Base-by-base conservation (phyloP, 177 flowering plant genomes). In the Telopea speciosissima region DNA sequence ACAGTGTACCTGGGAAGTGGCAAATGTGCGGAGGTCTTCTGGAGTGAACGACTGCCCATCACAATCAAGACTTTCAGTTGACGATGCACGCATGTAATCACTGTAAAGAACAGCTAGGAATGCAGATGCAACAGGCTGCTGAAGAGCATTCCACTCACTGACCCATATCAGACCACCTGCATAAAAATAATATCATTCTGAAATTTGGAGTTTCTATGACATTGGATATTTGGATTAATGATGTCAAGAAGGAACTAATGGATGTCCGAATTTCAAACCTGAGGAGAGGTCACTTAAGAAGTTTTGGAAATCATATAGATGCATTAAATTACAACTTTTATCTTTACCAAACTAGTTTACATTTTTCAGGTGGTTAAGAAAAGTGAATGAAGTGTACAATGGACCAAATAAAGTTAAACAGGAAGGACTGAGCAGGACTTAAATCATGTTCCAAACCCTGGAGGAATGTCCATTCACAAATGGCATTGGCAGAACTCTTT, bases 111-210 rank as follows among this genome's bases (percentile, higher is more conserved):
- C 73, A 49, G 97, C 96, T 56, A 94, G 79, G 80, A 94, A 92
- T 60, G 97, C 97, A 68, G 97, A 80, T 66, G 96, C 93, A 58
- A 90, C 88, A 22, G 97, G 89, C 72, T 92, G 97, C 81, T 87
- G 93, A 74, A 92, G 77, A 24, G 93, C 44, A 70, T 94, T 89
- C 97, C 95, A 92, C 58, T 92, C 79, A 64, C 87, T 84, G 31
- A 90, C 78, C 97, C 97, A 92, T 82, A 90, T 79, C 59, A 94
- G 82, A 63, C 99, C 97, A 80, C 81, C 97, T 94, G 84, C 72
- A 81, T 28, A 31, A 68, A 59, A 69, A 36, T 21, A 19, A 26
- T 33, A 21, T 42, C 44, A 33, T 2, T 10, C 14, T 49, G 17
- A 13, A 49, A 36, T 36, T 36, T 36, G 40, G 40, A 36, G 40